Base-by-base conservation (phyloP, 306 rosid species). In the Cotoneaster glaucophyllus region DNA sequence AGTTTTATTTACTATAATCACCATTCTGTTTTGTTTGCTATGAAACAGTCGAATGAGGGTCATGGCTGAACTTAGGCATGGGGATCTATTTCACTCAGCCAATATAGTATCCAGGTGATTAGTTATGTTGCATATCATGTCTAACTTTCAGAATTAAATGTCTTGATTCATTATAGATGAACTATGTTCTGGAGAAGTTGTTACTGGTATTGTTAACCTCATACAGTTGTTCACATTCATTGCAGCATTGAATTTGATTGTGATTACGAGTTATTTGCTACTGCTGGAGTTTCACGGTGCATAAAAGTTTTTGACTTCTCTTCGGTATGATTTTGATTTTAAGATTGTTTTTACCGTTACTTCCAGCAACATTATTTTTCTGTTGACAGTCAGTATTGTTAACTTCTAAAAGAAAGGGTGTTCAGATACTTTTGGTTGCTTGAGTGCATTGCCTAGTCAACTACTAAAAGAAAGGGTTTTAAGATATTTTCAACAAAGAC, bases 171-270 rank as follows among this genome's bases (percentile, higher is more conserved):
- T 52, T 62, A 34, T 15, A 54, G 19, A 13, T 77, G 65, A 37
- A 11, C 6, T 26, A 61, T 13, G 28, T 25, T 53, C 25, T 50
- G 21, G 54, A 50, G 54, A 50, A 17, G 8, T 50, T 50, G 54
- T 50, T 15, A 17, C 54, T 50, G 54, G 54, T 50, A 15, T 77
- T 64, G 39, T 71, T 70, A 41, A 70, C 34, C 75, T 83, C 73
- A 66, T 53, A 71, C 44, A 80, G 66, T 87, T 81, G 68, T 70
- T 41, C 25, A 75, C 53, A 78, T 59, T 67, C 75, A 67, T 84
- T 89, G 86, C 91, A 95, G 99, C 92, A 95, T 95, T 74, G 99
- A 95, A 90, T 95, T 95, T 83, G 93, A 92, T 74, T 84, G 97
- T 4, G 97, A 95, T 73, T 96, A 92, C 78, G 97, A 95, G 80